phyloP scores from a whole-genome alignment of 2,329 filamentous ascomycete species.

The Pseudogymnoascus verrucosus region DNA sequence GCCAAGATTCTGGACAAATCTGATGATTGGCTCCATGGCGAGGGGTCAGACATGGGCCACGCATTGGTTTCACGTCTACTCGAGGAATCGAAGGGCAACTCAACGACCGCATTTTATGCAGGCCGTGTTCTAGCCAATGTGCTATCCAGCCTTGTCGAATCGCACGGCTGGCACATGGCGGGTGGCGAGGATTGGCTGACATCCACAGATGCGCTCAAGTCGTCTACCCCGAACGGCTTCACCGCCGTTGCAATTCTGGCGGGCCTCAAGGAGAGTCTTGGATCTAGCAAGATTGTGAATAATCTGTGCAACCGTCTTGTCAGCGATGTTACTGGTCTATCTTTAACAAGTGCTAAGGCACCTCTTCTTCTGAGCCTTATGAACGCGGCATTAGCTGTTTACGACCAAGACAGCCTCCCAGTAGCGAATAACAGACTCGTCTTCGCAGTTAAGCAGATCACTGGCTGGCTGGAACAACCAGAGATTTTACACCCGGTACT shows the following conservation, averaged over 20 bases:
- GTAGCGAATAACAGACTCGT: constrained; percentile 47
- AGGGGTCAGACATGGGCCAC: constrained; percentile 32
- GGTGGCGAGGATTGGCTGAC: constrained; percentile 41
- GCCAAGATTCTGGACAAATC: constrained; percentile 28
- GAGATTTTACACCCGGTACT: constrained; percentile 37
- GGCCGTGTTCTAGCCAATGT: constrained; percentile 45
- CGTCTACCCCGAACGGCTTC: constrained; percentile 39
- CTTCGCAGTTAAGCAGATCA: constrained; percentile 73
- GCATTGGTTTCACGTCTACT: constrained; percentile 39
- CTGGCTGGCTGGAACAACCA: constrained; percentile 56
- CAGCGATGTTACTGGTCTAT: constrained; percentile 49
- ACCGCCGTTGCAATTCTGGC: constrained; percentile 42
- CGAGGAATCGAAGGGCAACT: constrained; percentile 34
- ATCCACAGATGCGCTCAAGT: constrained; percentile 39
- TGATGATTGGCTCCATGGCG: constrained; percentile 35
- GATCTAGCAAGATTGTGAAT: constrained; percentile 39
- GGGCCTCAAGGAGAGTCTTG: constrained; percentile 44
- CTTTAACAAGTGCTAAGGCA: constrained; percentile 36
- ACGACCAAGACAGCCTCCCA: constrained; percentile 44
- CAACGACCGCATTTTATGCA: constrained; percentile 42
- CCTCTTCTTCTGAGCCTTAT: constrained; percentile 45
- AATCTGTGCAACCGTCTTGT: constrained; percentile 53
- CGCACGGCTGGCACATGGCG: constrained; percentile 36
- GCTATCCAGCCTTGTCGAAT: constrained; percentile 39
- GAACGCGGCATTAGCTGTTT: constrained; percentile 44